Evolutionary conservation across 2,329 filamentous ascomycete species (phyloP).

Genomic region (Monosporascus sp.): DNA sequence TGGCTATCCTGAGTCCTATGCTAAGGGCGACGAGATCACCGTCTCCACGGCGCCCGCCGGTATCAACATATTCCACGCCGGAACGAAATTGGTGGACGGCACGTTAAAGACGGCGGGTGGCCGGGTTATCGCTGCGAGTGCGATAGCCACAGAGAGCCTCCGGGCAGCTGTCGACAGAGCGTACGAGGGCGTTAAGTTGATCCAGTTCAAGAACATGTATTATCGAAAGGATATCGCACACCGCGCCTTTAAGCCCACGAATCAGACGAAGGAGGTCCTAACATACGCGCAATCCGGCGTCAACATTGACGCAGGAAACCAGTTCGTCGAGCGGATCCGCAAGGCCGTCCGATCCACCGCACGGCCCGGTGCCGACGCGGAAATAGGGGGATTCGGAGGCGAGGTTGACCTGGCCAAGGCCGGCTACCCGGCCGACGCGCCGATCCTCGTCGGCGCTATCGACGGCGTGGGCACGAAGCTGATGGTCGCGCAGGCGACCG

Average conservation of each 20-base stretch:
- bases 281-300: conserved; percentile 94
- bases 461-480: conserved; percentile 97
- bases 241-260: conserved; percentile 53
- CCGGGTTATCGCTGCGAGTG: conserved; percentile 88
- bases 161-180: conserved; percentile 79
- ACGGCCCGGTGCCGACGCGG: conserved; percentile 80
- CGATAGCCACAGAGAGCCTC: conserved; percentile 64
- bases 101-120: conserved; percentile 75
- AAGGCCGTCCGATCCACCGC: conserved; percentile 78
- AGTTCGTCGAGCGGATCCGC: conserved; percentile 89
- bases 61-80: conserved; percentile 86
- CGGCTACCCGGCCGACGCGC: conserved; percentile 62
- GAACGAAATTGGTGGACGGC: conserved; percentile 62
- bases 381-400: conserved; percentile 94
- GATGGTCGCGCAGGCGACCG: conserved; percentile 86
- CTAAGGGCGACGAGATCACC: conserved; percentile 64
- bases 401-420: conserved; percentile 72
- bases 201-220: conserved; percentile 85
- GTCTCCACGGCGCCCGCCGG: conserved; percentile 39
- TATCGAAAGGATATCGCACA: conserved; percentile 90
- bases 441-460: conserved; percentile 86
- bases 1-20: conserved; percentile 83
- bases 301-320: conserved; percentile 89
- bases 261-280: conserved; percentile 47
- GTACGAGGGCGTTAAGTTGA: conserved; percentile 75